phyloP scores from a whole-genome alignment of 805 yeast species.

The Saccharomycopsis lassenensis region DNA sequence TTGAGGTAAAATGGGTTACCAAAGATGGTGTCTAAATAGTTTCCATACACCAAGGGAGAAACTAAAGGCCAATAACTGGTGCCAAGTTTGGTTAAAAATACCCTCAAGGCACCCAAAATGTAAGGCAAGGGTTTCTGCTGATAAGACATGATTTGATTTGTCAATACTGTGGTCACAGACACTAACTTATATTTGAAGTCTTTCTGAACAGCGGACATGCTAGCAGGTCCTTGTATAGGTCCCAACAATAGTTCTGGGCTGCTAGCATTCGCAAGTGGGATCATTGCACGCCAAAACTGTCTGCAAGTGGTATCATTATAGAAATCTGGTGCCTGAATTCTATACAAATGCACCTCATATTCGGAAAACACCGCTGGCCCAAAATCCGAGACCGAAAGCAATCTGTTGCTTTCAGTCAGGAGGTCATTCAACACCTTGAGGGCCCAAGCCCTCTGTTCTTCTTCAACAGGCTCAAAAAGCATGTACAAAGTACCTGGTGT shows the following conservation, averaged over 20 bases:
- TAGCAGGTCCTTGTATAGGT: constrained; percentile 22
- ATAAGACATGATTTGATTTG: constrained; percentile 41
- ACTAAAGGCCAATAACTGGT: constrained; percentile 43
- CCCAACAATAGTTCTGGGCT: constrained; percentile 27
- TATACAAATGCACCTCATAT: constrained; percentile 37
- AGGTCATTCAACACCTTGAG: too few relatives aligned
- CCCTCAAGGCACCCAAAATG: constrained; percentile 40
- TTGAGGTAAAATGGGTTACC: constrained; percentile 39
- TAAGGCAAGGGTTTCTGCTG: constrained; percentile 35
- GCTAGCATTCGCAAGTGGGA: constrained; percentile 27
- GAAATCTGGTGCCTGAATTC: constrained; percentile 41
- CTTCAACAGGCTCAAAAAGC: too few relatives aligned
- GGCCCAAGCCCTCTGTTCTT: too few relatives aligned
- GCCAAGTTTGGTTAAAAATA: constrained; percentile 33
- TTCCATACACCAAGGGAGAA: constrained; percentile 42
- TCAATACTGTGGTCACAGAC: constrained; percentile 30
- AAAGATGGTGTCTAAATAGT: constrained; percentile 49
- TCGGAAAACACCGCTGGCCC: too few relatives aligned
- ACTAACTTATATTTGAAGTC: constrained; percentile 25
- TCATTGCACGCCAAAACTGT: constrained; percentile 37
- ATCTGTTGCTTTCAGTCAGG: too few relatives aligned
- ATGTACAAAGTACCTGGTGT: too few relatives aligned
- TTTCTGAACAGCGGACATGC: constrained; percentile 20
- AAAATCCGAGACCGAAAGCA: too few relatives aligned
- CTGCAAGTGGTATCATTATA: constrained; percentile 33